These are phyloP conservation scores for Mollisiaceae sp. DNA, from an alignment of 2,329 filamentous ascomycete genomes.

Conservation along the genomic window DNA sequence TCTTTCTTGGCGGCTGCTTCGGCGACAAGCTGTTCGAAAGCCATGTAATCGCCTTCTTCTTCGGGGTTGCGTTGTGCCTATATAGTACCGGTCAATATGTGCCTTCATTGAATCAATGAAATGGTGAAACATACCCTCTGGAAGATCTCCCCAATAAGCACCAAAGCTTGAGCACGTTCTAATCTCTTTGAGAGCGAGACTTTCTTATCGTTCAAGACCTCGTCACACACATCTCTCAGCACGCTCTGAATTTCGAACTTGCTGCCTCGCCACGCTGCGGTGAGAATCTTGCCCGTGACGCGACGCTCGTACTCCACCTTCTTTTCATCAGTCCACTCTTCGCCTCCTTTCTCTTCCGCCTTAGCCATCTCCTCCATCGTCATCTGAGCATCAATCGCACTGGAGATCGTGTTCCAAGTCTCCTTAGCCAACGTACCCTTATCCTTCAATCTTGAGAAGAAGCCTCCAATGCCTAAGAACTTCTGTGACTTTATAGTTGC, in stretches of 20 bases:
- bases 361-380: constrained; percentile 99
- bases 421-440: constrained; percentile 97
- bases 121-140: constrained; percentile 66
- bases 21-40: constrained; percentile 96
- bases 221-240: constrained; percentile 90
- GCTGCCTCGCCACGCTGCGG: constrained; percentile 93
- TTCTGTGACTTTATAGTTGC: constrained; percentile 93
- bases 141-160: constrained; percentile 89
- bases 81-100: constrained; percentile 17
- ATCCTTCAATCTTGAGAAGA: constrained; percentile 92
- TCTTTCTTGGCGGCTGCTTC: constrained; percentile 97
- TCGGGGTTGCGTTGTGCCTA: constrained; percentile 89
- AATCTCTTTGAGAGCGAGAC: constrained; percentile 83
- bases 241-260: constrained; percentile 99
- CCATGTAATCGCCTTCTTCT: constrained; percentile 98
- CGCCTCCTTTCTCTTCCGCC: constrained; percentile 90
- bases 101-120: background rate
- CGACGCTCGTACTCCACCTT: constrained; percentile 93
- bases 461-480: constrained; percentile 93
- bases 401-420: constrained; percentile 97
- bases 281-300: constrained; percentile 97
- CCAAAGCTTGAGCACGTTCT: constrained; percentile 87
- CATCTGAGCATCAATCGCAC: constrained; percentile 95
- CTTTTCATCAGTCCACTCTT: constrained; percentile 98
- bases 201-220: constrained; percentile 78